Evolutionary conservation across 306 rosid genomes (phyloP).

Genomic region (Sindora glabra): DNA sequence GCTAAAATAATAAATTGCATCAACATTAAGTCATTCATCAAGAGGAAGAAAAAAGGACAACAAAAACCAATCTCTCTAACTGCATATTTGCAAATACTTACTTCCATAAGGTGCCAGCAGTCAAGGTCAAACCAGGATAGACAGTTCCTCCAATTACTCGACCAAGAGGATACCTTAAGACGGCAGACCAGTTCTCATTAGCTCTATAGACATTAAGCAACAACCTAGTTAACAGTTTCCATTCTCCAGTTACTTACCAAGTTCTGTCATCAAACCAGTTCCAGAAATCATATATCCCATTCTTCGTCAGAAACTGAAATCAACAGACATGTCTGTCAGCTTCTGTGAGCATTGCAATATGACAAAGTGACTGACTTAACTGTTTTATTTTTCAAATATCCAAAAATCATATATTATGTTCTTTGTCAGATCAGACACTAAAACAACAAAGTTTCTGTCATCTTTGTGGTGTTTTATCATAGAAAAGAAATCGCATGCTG

Average conservation of each 20-base stretch:
- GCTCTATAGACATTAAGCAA: too few species aligned
- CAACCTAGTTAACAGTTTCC: neutral
- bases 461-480: too few species aligned
- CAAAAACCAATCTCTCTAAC: neutral
- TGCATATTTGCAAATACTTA: constrained; percentile 23
- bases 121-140: constrained; percentile 69
- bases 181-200: neutral
- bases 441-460: neutral
- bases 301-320: constrained; percentile 63
- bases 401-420: neutral
- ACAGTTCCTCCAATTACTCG: constrained; percentile 79
- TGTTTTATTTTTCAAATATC: neutral
- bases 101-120: constrained; percentile 65
- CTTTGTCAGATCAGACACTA: neutral
- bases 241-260: constrained; percentile 27
- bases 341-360: neutral
- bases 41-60: neutral
- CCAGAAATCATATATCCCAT: constrained; percentile 72
- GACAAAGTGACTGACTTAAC: neutral
- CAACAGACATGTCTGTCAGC: constrained; percentile 11
- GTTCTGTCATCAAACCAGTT: constrained; percentile 80
- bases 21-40: neutral
- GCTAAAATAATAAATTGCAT: neutral
- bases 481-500: too few species aligned
- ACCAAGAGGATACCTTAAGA: constrained; percentile 63